Evolutionary conservation across 129 eudicot genomes (phyloP), one percentile per base, ranked within the genome.

Genomic region (Pittosporum tobira): DNA sequence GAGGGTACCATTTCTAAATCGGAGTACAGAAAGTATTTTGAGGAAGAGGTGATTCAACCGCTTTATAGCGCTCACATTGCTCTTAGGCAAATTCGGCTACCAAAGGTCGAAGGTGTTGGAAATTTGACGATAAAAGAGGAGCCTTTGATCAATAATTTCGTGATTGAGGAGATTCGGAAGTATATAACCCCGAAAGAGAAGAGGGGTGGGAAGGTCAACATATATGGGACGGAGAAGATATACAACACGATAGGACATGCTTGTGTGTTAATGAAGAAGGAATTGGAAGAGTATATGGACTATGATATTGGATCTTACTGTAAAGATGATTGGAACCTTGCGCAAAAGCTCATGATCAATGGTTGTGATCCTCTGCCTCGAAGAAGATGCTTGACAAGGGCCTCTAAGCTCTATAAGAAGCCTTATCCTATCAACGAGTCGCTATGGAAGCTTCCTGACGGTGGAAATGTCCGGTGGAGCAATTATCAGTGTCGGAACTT

Each of bases 281-380:
- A 93, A 19, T 59, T 93, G 38, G 91, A 93, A 72, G 80, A 72
- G 57, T 93, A 93, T 65, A 93, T 93, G 99, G 96, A 93, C 59
- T 93, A 93, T 50, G 99, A 93, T 36, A 83, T 93, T 16, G 94
- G 91, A 25, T 93, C 96, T 3, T 93, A 83, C 40, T 93, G 99
- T 57, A 87, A 93, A 45, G 99, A 93, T 53, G 99, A 93, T 72
- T 93, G 99, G 99, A 79, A 53, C 22, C 67, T 79, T 5, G 99
- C 88, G 0, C 99, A 91, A 23, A 83, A 75, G 73, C 91, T 91
- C 26, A 83, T 87, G 99, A 66, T 87, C 48, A 55, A 71, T 15
- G 99, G 96, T 13, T 91, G 99, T 59, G 99, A 91, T 72, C 99
- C 99, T 2, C 67, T 91, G 79, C 99, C 99, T 6, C 57, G 99